Percentiles rank a stretch among this genome's conserved stretches.
Evolutionary conservation across 192 early-diverging fungal genomes (phyloP).

Genomic region (Blastocladiella britannica): DNA sequence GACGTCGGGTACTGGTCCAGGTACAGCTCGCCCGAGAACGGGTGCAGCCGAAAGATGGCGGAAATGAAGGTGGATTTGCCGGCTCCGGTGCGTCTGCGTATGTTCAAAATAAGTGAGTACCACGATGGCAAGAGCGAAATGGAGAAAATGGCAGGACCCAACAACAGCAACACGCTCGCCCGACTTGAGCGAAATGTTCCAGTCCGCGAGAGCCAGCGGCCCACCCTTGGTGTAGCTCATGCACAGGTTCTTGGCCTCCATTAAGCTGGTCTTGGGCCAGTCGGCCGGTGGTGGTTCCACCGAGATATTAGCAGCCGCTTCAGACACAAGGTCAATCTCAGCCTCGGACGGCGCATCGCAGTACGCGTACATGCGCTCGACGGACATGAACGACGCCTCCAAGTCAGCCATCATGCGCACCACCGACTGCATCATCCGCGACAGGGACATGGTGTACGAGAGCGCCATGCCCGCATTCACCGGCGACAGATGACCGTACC

Average conservation of each 20-base stretch:
- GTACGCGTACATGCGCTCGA: constrained; percentile 46
- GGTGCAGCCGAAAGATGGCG: constrained; percentile 50
- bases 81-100: constrained; percentile 67
- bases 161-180: constrained; percentile 63
- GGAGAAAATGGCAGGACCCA: no score
- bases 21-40: constrained; percentile 31
- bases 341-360: no score
- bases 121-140: no score
- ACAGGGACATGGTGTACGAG: constrained; percentile 29
- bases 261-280: constrained; percentile 39
- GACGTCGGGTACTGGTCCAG: constrained; percentile 50
- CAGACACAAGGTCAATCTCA: no score
- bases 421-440: constrained; percentile 22
- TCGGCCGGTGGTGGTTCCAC: constrained; percentile 15
- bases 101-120: no score
- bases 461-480: constrained; percentile 26
- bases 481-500: constrained; percentile 18
- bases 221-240: constrained; percentile 30
- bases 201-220: constrained; percentile 23
- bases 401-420: constrained; percentile 30
- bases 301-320: constrained; percentile 15
- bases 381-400: constrained; percentile 31
- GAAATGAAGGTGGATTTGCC: constrained; percentile 46
- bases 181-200: constrained; percentile 36
- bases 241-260: constrained; percentile 33